Percentiles rank a stretch among this genome's conserved stretches.
These are phyloP conservation scores for Kernera saxatilis DNA, from an alignment of 345 rosid species.

Conservation along the genomic window DNA sequence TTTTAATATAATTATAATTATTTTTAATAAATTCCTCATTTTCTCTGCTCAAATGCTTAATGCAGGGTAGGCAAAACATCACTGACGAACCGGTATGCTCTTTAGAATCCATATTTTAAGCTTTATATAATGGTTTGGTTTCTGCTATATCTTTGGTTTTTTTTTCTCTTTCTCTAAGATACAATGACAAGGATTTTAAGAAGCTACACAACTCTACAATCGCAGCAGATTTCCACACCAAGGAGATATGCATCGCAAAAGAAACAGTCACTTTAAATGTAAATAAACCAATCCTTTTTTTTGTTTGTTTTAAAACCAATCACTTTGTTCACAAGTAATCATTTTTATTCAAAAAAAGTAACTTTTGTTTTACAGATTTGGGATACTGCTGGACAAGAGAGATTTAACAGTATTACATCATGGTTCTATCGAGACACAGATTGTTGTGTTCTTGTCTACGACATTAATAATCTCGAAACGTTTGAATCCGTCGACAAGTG, in stretches of 20 bases:
- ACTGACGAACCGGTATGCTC: constrained; percentile 88
- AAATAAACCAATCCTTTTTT: constrained; percentile 4
- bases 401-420: constrained; percentile 80
- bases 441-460: constrained; percentile 75
- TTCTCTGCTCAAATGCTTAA: too few relatives aligned
- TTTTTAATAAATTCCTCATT: too few relatives aligned
- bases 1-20: not conserved
- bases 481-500: constrained; percentile 65
- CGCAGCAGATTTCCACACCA: constrained; percentile 90
- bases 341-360: not conserved
- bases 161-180: too few relatives aligned
- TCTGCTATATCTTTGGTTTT: not conserved
- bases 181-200: constrained; percentile 55
- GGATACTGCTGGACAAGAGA: constrained; percentile 98
- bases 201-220: constrained; percentile 86
- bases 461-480: constrained; percentile 56
- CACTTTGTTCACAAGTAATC: not conserved
- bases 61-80: constrained; percentile 93
- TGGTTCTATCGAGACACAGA: constrained; percentile 94
- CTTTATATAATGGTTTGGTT: not conserved
- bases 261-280: constrained; percentile 80
- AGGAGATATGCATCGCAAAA: constrained; percentile 72
- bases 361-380: constrained; percentile 48
- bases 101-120: not conserved
- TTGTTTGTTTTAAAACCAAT: too few relatives aligned